Conservation (phyloP, 495 filamentous ascomycete genomes). For the Annulohypoxylon maeteangense region DNA sequence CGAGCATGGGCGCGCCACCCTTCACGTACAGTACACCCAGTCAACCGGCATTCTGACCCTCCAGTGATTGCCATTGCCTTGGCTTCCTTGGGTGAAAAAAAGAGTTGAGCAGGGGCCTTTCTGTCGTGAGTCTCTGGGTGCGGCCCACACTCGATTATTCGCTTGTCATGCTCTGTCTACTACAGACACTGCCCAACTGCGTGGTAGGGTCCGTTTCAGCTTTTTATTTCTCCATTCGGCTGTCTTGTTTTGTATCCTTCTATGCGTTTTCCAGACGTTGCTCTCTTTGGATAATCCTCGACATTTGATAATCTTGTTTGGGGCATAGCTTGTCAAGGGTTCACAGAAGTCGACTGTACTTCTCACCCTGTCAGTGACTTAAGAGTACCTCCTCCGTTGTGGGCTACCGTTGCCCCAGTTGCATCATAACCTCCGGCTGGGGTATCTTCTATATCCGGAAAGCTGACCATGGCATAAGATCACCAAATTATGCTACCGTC, state of each 20-base stretch:
- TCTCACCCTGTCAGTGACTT: conserved; percentile 50
- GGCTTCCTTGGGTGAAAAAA: conserved; percentile 42
- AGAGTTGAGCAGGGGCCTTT: conserved; percentile 47
- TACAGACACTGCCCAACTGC: conserved; percentile 55
- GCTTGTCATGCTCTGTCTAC: conserved; percentile 54
- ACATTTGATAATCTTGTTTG: conserved; percentile 51
- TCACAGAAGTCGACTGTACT: conserved; percentile 39
- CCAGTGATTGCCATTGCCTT: conserved; percentile 50
- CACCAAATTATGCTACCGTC: conserved; percentile 66
- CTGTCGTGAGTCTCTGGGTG: conserved; percentile 47
- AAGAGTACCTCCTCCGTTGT: conserved; percentile 47
- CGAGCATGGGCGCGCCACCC: conserved; percentile 48
- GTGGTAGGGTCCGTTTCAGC: conserved; percentile 62
- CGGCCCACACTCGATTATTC: conserved; percentile 51
- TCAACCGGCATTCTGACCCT: conserved; percentile 50
- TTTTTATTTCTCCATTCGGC: conserved; percentile 56
- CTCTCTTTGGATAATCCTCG: conserved; percentile 48
- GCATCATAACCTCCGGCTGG: conserved; percentile 61
- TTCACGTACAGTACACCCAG: conserved; percentile 44
- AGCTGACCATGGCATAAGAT: conserved; percentile 66
- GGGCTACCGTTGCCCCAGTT: conserved; percentile 58
- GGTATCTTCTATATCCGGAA: conserved; percentile 62
- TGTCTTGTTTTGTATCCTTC: conserved; percentile 58
- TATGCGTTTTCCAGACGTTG: conserved; percentile 56
- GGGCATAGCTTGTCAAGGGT: conserved; percentile 53